A percentile compares a stretch with the other conserved stretches of the same genome.
phyloP scores from a whole-genome alignment of 2,329 filamentous ascomycete species.

The Colletotrichum kahawae region DNA sequence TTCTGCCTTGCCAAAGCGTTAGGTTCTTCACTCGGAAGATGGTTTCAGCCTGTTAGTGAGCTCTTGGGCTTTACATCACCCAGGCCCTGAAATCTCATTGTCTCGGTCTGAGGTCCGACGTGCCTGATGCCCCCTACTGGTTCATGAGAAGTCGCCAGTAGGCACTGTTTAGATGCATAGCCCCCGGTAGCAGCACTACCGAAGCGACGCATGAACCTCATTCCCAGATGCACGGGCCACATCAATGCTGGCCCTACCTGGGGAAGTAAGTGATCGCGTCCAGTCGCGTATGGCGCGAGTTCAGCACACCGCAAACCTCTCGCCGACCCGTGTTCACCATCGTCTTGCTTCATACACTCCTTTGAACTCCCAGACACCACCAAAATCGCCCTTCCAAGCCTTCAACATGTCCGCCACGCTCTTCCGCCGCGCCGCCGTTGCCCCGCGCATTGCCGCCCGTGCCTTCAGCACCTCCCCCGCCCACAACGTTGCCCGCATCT shows the following conservation, averaged over 20 bases:
- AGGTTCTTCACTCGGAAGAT: not conserved
- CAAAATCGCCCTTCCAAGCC: not conserved
- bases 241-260: not conserved
- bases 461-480: conserved; percentile 77
- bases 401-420: conserved; percentile 51
- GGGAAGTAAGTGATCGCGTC: not conserved
- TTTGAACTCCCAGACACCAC: not conserved
- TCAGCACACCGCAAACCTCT: not conserved
- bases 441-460: conserved; percentile 58
- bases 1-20: not conserved
- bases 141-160: not conserved
- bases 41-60: not conserved
- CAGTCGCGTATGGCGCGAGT: not conserved
- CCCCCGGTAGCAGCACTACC: not conserved
- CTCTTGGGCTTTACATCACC: not conserved
- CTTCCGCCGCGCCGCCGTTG: conserved; percentile 56
- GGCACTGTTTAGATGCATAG: not conserved
- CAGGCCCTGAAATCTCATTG: not conserved
- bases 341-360: not conserved
- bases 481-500: conserved; percentile 77
- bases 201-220: not conserved
- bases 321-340: not conserved
- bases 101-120: not conserved
- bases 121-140: not conserved
- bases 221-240: not conserved